Percentiles rank a stretch among this genome's conserved stretches.
These are phyloP conservation scores for Tulasnella calospora DNA, from an alignment of 768 basidiomycete genomes.

Conservation along the genomic window DNA sequence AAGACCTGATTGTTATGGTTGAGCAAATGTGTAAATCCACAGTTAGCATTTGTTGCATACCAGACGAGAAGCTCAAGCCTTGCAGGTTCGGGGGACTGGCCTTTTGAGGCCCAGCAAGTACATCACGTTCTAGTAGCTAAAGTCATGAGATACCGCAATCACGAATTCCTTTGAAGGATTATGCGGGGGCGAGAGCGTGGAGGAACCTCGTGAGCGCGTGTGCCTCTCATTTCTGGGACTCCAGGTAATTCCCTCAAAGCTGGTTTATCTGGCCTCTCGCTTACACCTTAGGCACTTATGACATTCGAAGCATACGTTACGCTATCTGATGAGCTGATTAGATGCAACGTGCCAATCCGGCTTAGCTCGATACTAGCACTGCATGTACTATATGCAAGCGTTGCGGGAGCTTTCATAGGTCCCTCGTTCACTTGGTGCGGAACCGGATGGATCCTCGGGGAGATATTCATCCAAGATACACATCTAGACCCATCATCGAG, in stretches of 20 bases:
- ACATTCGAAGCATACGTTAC: not conserved
- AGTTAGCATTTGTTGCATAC: not conserved
- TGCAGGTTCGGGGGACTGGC: too few species aligned
- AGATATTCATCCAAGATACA: not conserved
- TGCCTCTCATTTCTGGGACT: not conserved
- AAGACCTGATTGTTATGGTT: not conserved
- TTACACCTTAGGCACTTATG: not conserved
- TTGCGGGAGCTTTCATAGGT: not conserved
- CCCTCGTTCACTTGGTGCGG: not conserved
- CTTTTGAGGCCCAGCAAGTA: too few species aligned
- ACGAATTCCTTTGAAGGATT: not conserved
- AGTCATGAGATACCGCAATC: not conserved
- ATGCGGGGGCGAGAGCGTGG: not conserved
- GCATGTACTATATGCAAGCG: not conserved
- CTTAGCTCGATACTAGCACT: not conserved
- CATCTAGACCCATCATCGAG: not conserved
- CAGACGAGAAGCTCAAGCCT: constrained; percentile 22
- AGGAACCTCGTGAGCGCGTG: not conserved
- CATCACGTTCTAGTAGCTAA: too few species aligned
- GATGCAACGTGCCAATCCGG: not conserved
- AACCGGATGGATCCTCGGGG: not conserved
- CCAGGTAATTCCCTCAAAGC: not conserved
- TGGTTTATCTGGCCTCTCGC: not conserved
- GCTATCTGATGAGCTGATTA: not conserved
- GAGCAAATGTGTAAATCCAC: not conserved